phyloP scores from a whole-genome alignment of 108 stramenopile genomes.

The Aurantiochytrium sp. region DNA sequence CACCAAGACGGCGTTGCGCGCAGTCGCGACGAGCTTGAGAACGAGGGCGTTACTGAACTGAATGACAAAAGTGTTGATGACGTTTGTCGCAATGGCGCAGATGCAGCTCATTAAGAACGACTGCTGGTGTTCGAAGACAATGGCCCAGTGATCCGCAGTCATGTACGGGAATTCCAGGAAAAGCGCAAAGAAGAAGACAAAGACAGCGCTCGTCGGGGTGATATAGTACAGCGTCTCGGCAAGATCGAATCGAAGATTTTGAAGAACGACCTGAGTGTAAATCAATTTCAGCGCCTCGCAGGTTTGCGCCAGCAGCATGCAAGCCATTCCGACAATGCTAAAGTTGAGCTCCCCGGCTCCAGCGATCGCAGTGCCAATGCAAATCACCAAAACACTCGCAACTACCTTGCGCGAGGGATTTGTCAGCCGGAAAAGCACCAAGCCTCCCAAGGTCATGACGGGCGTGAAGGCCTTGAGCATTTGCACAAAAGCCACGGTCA shows the following conservation, averaged over 20 bases:
- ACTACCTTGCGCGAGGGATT: not conserved
- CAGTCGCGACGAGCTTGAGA: not conserved
- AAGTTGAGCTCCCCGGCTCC: constrained; percentile 9
- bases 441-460: constrained; percentile 19
- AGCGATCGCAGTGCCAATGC: constrained; percentile 18
- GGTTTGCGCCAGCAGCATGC: not conserved
- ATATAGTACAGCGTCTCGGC: not conserved
- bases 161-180: constrained; percentile 3
- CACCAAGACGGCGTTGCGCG: not conserved
- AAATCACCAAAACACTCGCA: constrained; percentile 12
- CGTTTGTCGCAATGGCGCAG: not conserved
- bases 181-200: not conserved
- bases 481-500: constrained; percentile 27
- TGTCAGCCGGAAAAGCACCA: constrained; percentile 1
- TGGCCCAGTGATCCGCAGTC: not conserved
- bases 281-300: constrained; percentile 10
- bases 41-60: constrained; percentile 7
- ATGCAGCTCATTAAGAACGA: not conserved
- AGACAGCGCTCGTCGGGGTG: constrained; percentile 6
- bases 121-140: not conserved
- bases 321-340: not conserved
- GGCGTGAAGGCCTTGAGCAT: constrained; percentile 35
- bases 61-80: constrained; percentile 14
- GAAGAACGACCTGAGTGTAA: not conserved
- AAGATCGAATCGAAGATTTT: not conserved